Base-by-base conservation (phyloP, 108 stramenopile species). In the Nitzschia sp. region DNA sequence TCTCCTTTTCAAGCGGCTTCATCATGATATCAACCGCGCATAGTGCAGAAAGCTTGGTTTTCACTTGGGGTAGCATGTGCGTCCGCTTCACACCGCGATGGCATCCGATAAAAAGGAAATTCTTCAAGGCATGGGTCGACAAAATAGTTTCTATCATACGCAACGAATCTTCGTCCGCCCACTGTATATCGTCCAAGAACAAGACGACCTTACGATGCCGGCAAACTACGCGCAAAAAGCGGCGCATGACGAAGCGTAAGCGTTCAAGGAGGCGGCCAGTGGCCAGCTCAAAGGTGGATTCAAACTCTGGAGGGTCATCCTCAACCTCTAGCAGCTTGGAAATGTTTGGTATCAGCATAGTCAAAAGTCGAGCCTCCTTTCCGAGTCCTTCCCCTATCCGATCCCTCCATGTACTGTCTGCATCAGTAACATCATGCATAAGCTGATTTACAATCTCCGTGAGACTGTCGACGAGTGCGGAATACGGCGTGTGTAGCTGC, bases 131-230 rank as follows among this genome's bases (percentile, higher is more conserved):
- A 31, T 55, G 13, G 5, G 28, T 36, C 3, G 66, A 38, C 53
- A 56, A 8, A 2, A 68, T 11, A n/a, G 32, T 29, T 8, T 68
- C 32, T 2, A 68, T 25, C 29, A 68, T 54, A 1, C 35, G 28
- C 13, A 63, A 21, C 5, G 71, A 63, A 30, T 72, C 71, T 17
- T 51, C 25, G 31, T 72, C 71, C 31, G 61, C 71, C 23, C 31
- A 36, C 4, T 73, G 72, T 27, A 73, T 23, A 27, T 73, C 30
- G 27, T 73, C 54, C 8, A 73, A 45, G 8, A 73, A 27, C 63
- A 73, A 65, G 18, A 66, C 54, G 3, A 73, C 6, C 13, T 65
- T 65, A 23, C 33, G 56, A 49, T 65, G 34, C 25, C 28, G 28
- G 1, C 36, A 57, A 34, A 73, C 46, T 17, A 59, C 45, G 46